Base-by-base conservation (phyloP, 2,329 filamentous ascomycete species). In the Apiospora rasikravindrae region DNA sequence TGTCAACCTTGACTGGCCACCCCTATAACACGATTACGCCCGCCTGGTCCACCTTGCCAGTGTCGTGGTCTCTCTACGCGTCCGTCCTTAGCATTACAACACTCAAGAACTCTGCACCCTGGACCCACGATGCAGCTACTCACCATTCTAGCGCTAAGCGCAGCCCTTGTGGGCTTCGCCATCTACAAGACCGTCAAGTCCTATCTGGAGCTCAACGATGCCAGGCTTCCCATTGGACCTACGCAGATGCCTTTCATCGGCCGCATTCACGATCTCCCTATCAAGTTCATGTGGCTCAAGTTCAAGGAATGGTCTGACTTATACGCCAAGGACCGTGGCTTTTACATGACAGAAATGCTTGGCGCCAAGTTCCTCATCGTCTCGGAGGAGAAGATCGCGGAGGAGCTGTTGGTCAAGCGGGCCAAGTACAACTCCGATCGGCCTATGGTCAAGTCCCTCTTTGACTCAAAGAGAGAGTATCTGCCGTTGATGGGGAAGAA, bases 401-500 rank as follows among this genome's bases (percentile, higher is more conserved):
- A 88, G 74, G 87, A 88, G 40, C 81, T 88, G 42, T 74, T 88
- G 69, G 84, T 88, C 37, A 88, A 86, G 80, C 82, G 84, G 69
- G 86, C 84, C 14, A 88, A 84, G 77, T 80, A 84, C 72, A 87
- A 88, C 77, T 88, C 86, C 4, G 87, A 88, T 74, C 81, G 87
- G 42, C 81, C 81, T 0, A 72, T 77, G 80, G 86, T 88, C 68
- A 83, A 82, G 72, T 88, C 86, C 0, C 77, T 89, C 44, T 86
- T 87, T 71, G 86, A 89, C 76, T 85, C 86, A 0, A 89, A 89
- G 79, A 88, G 86, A 74, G 86, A 88, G 72, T 88, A 88, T 72
- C 81, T 89, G 2, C 87, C 87, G 5, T 76, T 89, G 57, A 88
- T 89, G 87, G 87, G 87, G 67, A 86, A 84, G 78, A 89, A 88